Evolutionary conservation across 345 rosid genomes (phyloP), one percentile per base, ranked within the genome.

Genomic region (Euphorbia pulcherrima): DNA sequence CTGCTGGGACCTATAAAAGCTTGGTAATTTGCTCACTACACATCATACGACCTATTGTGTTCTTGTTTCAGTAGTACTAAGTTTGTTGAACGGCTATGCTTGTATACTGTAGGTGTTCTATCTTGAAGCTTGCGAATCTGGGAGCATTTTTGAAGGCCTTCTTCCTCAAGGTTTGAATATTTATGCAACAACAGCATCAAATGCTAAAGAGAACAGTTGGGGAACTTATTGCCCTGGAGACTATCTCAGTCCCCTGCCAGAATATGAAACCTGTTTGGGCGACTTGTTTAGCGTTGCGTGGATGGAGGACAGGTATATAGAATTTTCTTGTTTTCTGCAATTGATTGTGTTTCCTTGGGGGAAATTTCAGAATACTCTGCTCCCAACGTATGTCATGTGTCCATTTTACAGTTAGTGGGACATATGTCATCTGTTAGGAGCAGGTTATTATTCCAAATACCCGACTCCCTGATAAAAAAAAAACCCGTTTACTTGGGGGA

Each of bases 61-160:
- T 23, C 63, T 6, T 27, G 24, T 50, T 24, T 54, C 46, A 21
- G 46, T 27, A 30, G 53, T 30, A n/a, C 26, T 21, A 67, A 57
- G 59, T 72, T 50, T 1, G 5, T n/a, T 64, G 58, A 47, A 37
- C 37, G 50, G 20, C 17, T 67, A 8, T 37, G 27, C 66, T 41
- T n/a, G 60, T 47, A 52, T 76, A 74, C 69, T 28, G 74, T 68
- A 95, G 99, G 97, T 92, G 65, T 95, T 95, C 77, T 95, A 95
- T 79, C 96, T 95, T 2, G 99, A 95, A 87, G 97, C 99, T 72
- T 95, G 99, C 82, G 99, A 95, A 69, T 92, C 97, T 50, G 97
- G 97, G 74, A 95, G 99, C 78, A 88, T 95, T 72, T 95, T 95
- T 70, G 97, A 92, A 85, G 97, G 97, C 70, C 84, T 95, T 86